phyloP scores from a whole-genome alignment of 768 basidiomycete genomes.

The Trametes villosa region DNA sequence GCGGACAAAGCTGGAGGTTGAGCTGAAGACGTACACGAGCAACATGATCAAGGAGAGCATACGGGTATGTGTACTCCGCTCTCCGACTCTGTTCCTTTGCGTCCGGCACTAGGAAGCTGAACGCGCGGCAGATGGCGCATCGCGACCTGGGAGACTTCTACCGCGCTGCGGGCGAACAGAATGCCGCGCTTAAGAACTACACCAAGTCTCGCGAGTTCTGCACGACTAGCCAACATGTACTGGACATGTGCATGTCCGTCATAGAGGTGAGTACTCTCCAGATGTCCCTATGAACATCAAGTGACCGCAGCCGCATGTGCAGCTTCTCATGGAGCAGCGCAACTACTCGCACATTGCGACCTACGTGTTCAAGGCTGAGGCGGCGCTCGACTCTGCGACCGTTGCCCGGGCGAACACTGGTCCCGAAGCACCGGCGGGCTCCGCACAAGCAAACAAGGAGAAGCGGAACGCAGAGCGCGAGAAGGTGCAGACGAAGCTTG shows the following conservation, averaged over 20 bases:
- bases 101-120: neutral
- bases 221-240: constrained; percentile 87
- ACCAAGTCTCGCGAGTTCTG: constrained; percentile 95
- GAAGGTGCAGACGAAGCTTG: constrained; percentile 75
- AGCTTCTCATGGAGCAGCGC: constrained; percentile 86
- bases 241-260: constrained; percentile 89
- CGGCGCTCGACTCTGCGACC: constrained; percentile 70
- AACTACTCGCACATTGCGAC: constrained; percentile 87
- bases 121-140: constrained; percentile 75
- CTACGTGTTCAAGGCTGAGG: constrained; percentile 97
- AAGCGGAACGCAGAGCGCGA: constrained; percentile 63
- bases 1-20: constrained; percentile 84
- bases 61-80: constrained; percentile 54
- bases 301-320: constrained; percentile 1
- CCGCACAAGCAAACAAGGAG: constrained; percentile 43
- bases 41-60: constrained; percentile 99
- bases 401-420: constrained; percentile 21
- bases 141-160: constrained; percentile 86
- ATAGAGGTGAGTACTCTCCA: constrained; percentile 70
- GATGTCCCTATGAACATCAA: too few relatives aligned
- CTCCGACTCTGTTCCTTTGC: too few relatives aligned
- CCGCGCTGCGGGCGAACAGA: constrained; percentile 72
- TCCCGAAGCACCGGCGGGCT: constrained; percentile 22
- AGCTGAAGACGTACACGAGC: constrained; percentile 91
- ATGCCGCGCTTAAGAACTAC: constrained; percentile 75